Conservation (phyloP, 495 filamentous ascomycete species). For the Talaromyces ruber region DNA sequence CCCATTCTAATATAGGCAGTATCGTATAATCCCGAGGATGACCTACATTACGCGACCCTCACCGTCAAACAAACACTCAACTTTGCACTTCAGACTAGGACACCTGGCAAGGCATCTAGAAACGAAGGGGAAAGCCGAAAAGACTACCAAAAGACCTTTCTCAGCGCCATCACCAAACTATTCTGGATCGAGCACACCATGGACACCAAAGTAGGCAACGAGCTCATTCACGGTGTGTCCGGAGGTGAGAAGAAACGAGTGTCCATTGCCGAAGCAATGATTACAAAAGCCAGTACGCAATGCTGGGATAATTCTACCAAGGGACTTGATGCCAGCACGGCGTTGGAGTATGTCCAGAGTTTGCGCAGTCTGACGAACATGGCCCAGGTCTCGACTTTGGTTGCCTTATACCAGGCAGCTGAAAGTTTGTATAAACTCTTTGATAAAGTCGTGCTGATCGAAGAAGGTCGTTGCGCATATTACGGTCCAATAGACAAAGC, state of each 20-base stretch:
- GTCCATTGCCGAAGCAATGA: conserved; percentile 59
- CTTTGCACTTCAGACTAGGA: conserved; percentile 62
- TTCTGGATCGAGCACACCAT: conserved; percentile 71
- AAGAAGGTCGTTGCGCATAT: conserved; percentile 58
- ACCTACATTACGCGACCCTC: conserved; percentile 68
- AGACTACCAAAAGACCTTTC: conserved; percentile 58
- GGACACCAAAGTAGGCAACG: conserved; percentile 60
- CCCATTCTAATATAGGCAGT: conserved; percentile 18
- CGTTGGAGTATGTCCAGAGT: conserved; percentile 56
- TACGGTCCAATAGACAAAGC: conserved; percentile 52
- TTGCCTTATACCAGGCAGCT: conserved; percentile 66
- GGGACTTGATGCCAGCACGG: conserved; percentile 62
- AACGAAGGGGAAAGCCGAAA: conserved; percentile 47
- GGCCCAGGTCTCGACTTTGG: conserved; percentile 48
- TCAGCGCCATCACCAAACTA: conserved; percentile 62
- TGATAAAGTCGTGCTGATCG: conserved; percentile 62
- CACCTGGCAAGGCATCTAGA: conserved; percentile 55
- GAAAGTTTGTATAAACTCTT: conserved; percentile 61
- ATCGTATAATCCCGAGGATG: conserved; percentile 63
- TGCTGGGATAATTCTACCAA: conserved; percentile 64
- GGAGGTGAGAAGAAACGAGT: conserved; percentile 71
- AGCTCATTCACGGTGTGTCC: conserved; percentile 56
- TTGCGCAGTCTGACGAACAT: conserved; percentile 56
- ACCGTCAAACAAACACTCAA: conserved; percentile 60
- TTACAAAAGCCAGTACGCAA: conserved; percentile 54